These are phyloP conservation scores for Candida qinlingensis DNA, from an alignment of 805 yeast genomes.

Conservation along the genomic window DNA sequence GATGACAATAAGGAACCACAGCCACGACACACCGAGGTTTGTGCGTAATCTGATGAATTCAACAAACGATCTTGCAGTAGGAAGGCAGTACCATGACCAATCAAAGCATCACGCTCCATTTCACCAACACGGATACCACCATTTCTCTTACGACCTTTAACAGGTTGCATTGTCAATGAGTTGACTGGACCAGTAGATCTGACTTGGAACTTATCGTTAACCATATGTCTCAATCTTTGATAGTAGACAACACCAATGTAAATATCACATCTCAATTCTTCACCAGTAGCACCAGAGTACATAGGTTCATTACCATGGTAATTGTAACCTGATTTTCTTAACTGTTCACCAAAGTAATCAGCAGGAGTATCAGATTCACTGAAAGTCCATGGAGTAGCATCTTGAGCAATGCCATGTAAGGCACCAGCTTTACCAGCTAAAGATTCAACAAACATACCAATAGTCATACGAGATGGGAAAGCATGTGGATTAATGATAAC, in stretches of 20 bases:
- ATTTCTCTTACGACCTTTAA: constrained; percentile 95
- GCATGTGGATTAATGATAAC: constrained; percentile 98
- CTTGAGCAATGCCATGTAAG: constrained; percentile 94
- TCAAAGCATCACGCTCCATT: constrained; percentile 98
- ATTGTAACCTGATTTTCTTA: constrained; percentile 83
- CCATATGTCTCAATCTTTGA: constrained; percentile 99
- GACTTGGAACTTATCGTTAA: constrained; percentile 98
- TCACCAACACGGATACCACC: constrained; percentile 99
- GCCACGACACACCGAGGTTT: constrained; percentile 80
- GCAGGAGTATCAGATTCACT: constrained; percentile 93
- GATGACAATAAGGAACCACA: constrained; percentile 93
- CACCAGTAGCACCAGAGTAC: constrained; percentile 98
- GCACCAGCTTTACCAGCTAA: constrained; percentile 99
- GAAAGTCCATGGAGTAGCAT: constrained; percentile 94
- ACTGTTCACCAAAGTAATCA: constrained; percentile 94
- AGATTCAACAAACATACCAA: constrained; percentile 98
- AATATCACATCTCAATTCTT: constrained; percentile 92
- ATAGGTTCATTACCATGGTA: constrained; percentile 98
- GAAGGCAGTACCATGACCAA: constrained; percentile 97
- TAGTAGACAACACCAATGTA: constrained; percentile 96
- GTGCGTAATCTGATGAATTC: constrained; percentile 94
- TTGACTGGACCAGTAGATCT: constrained; percentile 98
- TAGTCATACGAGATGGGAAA: constrained; percentile 99
- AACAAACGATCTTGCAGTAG: constrained; percentile 89
- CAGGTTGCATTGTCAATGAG: constrained; percentile 97